A percentile compares a stretch with the other conserved stretches of the same genome.
Conservation (phyloP, 768 basidiomycete species). For the Pleurotus ostreatus region DNA sequence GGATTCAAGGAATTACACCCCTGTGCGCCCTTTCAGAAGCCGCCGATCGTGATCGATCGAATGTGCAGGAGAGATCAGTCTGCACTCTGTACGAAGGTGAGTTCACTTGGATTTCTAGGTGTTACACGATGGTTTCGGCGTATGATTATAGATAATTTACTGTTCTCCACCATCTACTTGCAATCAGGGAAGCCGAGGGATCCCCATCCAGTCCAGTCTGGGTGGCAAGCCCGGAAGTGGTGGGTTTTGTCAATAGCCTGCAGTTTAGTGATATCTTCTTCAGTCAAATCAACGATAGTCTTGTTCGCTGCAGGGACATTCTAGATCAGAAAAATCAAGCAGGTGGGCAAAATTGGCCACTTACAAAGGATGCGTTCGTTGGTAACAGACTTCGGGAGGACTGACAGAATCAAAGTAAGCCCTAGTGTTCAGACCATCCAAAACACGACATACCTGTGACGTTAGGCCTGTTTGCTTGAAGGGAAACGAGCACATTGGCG, state of each 20-base stretch:
- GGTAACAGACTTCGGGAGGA: slow-evolving; percentile 78
- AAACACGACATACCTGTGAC: slow-evolving; percentile 39
- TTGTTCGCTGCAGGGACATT: slow-evolving; percentile 41
- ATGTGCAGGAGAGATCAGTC: neutral
- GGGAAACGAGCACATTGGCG: slow-evolving; percentile 66
- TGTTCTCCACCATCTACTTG: slow-evolving; percentile 16
- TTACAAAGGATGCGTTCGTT: slow-evolving; percentile 54
- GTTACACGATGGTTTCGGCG: too few species aligned
- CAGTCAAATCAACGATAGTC: slow-evolving; percentile 55
- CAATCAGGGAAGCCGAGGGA: slow-evolving; percentile 59
- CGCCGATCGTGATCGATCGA: neutral
- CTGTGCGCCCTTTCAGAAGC: too few species aligned
- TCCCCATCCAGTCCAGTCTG: slow-evolving; percentile 63
- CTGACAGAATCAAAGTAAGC: slow-evolving; percentile 23
- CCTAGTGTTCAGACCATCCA: neutral
- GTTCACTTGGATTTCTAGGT: neutral
- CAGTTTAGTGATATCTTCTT: slow-evolving; percentile 58
- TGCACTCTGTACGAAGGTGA: neutral
- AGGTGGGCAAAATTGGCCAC: slow-evolving; percentile 12
- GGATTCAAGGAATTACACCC: too few species aligned
- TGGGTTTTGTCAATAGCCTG: slow-evolving; percentile 54
- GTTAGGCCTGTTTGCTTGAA: slow-evolving; percentile 65
- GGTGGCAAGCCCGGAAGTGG: slow-evolving; percentile 64
- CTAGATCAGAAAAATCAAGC: neutral
- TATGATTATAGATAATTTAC: neutral